Evolutionary conservation across 192 early-diverging fungal genomes (phyloP).

Genomic region (Tieghemiomyces parasiticus): DNA sequence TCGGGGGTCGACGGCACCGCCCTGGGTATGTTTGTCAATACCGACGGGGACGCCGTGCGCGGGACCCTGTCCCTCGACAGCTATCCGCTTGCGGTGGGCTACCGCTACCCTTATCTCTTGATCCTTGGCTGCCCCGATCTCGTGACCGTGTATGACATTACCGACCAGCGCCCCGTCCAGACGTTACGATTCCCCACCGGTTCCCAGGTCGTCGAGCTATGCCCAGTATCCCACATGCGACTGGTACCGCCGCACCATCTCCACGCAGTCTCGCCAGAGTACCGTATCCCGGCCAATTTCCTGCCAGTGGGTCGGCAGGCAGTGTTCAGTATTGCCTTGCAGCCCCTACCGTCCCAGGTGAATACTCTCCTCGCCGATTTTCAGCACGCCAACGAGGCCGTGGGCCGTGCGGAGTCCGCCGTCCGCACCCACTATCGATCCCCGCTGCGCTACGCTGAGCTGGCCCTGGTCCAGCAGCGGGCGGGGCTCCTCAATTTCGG

Average conservation of each 20-base stretch:
- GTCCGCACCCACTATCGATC: neutral
- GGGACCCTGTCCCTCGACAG: neutral
- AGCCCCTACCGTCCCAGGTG: neutral
- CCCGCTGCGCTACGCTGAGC: neutral
- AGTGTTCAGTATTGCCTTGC: neutral
- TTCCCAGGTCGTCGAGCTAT: neutral
- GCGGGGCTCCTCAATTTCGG: neutral
- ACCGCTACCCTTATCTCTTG: neutral
- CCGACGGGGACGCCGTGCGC: conserved; percentile 5
- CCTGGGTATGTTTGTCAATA: conserved; percentile 3
- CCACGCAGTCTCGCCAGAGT: too few relatives aligned
- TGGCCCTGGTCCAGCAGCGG: neutral
- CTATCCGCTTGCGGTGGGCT: neutral
- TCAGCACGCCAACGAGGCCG: too few relatives aligned
- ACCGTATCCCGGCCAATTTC: too few relatives aligned
- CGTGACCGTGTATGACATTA: neutral
- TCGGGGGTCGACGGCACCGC: conserved; percentile 3
- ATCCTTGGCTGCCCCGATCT: neutral
- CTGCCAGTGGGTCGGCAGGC: neutral
- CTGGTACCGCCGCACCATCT: too few relatives aligned
- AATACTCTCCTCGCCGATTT: neutral
- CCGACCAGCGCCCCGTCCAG: neutral
- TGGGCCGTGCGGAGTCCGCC: neutral
- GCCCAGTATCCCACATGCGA: neutral
- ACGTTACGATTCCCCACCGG: neutral